Evolutionary conservation across 805 yeast species (phyloP).

Genomic region (Zygosaccharomyces lentus): DNA sequence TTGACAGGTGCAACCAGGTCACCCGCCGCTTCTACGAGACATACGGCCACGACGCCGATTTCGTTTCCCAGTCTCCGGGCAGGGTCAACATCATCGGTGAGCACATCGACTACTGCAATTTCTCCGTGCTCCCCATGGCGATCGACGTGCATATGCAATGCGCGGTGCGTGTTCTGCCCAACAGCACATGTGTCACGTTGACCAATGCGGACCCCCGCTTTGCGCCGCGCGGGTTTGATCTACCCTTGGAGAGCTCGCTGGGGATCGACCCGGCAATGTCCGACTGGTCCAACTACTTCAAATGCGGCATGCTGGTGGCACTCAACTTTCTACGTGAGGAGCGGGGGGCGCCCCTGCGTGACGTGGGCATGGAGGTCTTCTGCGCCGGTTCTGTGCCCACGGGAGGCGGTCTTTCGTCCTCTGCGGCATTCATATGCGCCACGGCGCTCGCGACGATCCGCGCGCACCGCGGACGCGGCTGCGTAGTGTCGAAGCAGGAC

Average conservation of each 20-base stretch:
- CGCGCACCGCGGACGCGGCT: slow-evolving; percentile 43
- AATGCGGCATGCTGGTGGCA: slow-evolving; percentile 61
- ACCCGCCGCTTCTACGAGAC: slow-evolving; percentile 6
- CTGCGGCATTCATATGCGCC: slow-evolving; percentile 68
- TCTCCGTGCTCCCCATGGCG: slow-evolving; percentile 70
- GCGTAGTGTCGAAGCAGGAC: slow-evolving; percentile 44
- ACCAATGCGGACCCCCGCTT: slow-evolving; percentile 38
- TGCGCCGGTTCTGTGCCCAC: slow-evolving; percentile 67
- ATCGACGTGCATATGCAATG: slow-evolving; percentile 58
- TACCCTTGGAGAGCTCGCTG: slow-evolving; percentile 41
- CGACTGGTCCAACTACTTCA: slow-evolving; percentile 67
- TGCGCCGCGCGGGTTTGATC: slow-evolving; percentile 34
- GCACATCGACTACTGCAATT: slow-evolving; percentile 66
- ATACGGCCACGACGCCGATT: slow-evolving; percentile 38
- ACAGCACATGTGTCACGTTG: slow-evolving; percentile 29
- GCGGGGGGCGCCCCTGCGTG: slow-evolving; percentile 26
- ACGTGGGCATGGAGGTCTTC: slow-evolving; percentile 46
- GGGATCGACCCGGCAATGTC: slow-evolving; percentile 47
- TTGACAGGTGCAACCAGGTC: slow-evolving; percentile 1
- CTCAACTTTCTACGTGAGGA: slow-evolving; percentile 41
- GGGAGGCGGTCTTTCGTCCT: slow-evolving; percentile 66
- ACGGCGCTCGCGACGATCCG: slow-evolving; percentile 54
- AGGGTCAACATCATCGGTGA: slow-evolving; percentile 73
- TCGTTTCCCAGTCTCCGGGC: slow-evolving; percentile 66
- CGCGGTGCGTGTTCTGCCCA: slow-evolving; percentile 40